Percentiles rank a stretch among this genome's conserved stretches.
Conservation (phyloP, 208 protist species). For the Porcisia deanei region DNA sequence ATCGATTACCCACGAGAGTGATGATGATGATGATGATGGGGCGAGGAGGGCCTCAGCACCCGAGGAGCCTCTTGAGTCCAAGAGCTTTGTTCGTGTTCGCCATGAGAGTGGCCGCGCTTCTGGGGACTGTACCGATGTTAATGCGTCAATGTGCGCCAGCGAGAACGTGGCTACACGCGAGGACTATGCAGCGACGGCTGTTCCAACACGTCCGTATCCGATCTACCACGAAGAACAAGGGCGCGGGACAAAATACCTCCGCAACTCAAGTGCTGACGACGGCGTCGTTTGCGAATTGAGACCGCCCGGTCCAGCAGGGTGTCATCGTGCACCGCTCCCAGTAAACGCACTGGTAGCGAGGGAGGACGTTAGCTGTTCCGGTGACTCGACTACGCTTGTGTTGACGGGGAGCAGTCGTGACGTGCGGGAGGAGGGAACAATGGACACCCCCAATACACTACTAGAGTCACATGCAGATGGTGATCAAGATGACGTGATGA, state of each 20-base stretch:
- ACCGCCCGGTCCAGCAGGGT: not conserved
- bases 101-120: not conserved
- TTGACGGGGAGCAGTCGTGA: not conserved
- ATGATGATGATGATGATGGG: not conserved
- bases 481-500: not conserved
- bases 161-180: not conserved
- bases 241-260: not conserved
- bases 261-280: not conserved
- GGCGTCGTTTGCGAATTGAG: not conserved
- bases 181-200: not conserved
- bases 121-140: not conserved
- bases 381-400: not conserved
- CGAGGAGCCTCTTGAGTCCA: not conserved
- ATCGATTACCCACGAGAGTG: not conserved
- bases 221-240: not conserved
- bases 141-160: not conserved
- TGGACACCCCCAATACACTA: not conserved
- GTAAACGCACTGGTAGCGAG: not conserved
- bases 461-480: not conserved
- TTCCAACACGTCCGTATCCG: too few relatives aligned
- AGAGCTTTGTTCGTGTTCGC: not conserved
- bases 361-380: not conserved
- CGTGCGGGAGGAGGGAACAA: not conserved
- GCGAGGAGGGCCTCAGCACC: not conserved
- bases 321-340: not conserved